Evolutionary conservation across 1,139 yeast genomes (phyloP).

Genomic region (Arxiozyma telluris): DNA sequence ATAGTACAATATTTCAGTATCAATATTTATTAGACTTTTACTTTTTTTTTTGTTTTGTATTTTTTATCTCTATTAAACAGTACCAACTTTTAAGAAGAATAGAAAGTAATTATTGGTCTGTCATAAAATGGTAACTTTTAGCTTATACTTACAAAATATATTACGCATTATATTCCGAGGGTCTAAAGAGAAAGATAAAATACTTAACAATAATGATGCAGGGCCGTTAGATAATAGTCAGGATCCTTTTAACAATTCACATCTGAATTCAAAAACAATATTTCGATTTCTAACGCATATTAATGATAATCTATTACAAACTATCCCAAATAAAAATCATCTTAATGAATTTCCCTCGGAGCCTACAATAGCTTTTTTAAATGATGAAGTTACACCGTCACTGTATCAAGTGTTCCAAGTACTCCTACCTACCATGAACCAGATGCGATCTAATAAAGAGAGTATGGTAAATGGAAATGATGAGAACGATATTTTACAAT

Average conservation of each 20-base stretch:
- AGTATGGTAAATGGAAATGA: not conserved
- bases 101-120: not conserved
- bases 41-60: too few relatives aligned
- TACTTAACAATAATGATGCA: not conserved
- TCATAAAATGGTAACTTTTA: not conserved
- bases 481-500: not conserved
- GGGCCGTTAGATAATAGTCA: conserved; percentile 13
- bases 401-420: conserved; percentile 6
- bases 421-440: not conserved
- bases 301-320: conserved; percentile 46
- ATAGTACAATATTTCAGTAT: too few relatives aligned
- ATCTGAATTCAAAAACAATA: conserved; percentile 33
- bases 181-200: not conserved
- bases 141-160: not conserved
- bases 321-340: conserved; percentile 42
- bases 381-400: conserved; percentile 1
- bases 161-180: not conserved
- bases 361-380: not conserved
- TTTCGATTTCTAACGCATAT: conserved; percentile 40
- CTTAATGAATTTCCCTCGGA: conserved; percentile 20
- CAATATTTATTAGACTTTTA: too few relatives aligned
- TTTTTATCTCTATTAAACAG: not conserved
- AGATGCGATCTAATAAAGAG: not conserved
- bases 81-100: not conserved
- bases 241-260: conserved; percentile 28